phyloP scores from a whole-genome alignment of 1,139 yeast genomes.

The Geotrichum fermentans region DNA sequence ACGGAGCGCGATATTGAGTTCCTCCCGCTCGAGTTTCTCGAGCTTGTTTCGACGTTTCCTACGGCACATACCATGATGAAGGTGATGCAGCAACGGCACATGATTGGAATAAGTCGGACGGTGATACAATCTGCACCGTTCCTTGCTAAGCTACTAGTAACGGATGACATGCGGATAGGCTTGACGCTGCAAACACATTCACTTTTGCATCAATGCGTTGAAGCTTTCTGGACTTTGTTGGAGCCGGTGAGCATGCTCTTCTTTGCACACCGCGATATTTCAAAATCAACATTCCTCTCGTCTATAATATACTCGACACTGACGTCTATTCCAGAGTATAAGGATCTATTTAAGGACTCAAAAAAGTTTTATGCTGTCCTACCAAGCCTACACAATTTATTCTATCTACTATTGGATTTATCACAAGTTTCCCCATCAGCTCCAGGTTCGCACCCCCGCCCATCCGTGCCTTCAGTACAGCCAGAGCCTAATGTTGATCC shows the following conservation, averaged over 20 bases:
- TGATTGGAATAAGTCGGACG: not conserved
- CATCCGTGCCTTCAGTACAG: too few relatives aligned
- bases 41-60: not conserved
- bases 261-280: constrained; percentile 9
- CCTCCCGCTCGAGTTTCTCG: not conserved
- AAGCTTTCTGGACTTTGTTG: constrained; percentile 8
- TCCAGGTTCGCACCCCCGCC: not conserved
- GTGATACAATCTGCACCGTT: not conserved
- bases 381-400: constrained; percentile 8
- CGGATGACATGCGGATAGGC: not conserved
- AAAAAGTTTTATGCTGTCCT: not conserved
- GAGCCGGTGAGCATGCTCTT: constrained; percentile 4
- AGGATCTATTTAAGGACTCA: constrained; percentile 1
- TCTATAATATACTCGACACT: constrained; percentile 15
- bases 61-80: not conserved
- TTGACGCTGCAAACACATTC: not conserved
- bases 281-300: constrained; percentile 9
- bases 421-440: not conserved
- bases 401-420: constrained; percentile 15
- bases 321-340: constrained; percentile 6
- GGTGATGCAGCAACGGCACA: not conserved
- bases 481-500: too few relatives aligned
- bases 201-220: constrained; percentile 1
- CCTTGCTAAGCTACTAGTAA: not conserved
- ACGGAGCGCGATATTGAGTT: not conserved